A percentile compares a stretch with the other conserved stretches of the same genome.
These are phyloP conservation scores for Ormosia emarginata DNA, from an alignment of 306 rosid species.

Conservation along the genomic window DNA sequence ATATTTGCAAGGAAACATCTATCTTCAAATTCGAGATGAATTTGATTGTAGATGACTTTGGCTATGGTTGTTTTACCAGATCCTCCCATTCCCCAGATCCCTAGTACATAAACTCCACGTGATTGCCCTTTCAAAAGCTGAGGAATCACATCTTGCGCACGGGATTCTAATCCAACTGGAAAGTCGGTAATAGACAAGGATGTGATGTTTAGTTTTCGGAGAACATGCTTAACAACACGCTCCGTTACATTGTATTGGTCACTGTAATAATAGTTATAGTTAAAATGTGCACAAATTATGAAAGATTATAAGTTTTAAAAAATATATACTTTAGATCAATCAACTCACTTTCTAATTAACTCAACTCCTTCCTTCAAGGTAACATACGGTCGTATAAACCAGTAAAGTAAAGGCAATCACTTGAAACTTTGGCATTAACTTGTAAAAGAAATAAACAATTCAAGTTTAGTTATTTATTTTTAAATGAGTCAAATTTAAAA, in stretches of 20 bases:
- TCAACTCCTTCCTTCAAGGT: no score
- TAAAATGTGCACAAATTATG: neutral
- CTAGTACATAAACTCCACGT: neutral
- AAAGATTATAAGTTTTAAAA: neutral
- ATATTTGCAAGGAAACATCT: conserved; percentile 12
- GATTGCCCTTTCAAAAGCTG: neutral
- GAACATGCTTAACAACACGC: neutral
- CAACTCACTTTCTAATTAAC: no score
- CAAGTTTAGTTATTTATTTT: no score
- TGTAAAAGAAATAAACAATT: no score
- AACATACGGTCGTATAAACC: no score
- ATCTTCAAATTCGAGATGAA: neutral
- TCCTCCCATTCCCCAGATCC: conserved; percentile 31
- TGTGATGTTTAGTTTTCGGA: neutral
- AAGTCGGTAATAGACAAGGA: neutral
- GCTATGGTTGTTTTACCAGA: conserved; percentile 15
- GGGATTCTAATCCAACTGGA: conserved; percentile 26
- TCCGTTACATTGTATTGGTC: neutral
- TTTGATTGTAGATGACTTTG: conserved; percentile 14
- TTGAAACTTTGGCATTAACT: no score
- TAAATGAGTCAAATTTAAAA: no score
- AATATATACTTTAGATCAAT: no score
- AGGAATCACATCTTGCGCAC: neutral
- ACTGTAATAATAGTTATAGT: neutral
- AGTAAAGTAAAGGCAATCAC: no score